Evolutionary conservation across 306 rosid species (phyloP).

Genomic region (Cucurbita ficifolia): DNA sequence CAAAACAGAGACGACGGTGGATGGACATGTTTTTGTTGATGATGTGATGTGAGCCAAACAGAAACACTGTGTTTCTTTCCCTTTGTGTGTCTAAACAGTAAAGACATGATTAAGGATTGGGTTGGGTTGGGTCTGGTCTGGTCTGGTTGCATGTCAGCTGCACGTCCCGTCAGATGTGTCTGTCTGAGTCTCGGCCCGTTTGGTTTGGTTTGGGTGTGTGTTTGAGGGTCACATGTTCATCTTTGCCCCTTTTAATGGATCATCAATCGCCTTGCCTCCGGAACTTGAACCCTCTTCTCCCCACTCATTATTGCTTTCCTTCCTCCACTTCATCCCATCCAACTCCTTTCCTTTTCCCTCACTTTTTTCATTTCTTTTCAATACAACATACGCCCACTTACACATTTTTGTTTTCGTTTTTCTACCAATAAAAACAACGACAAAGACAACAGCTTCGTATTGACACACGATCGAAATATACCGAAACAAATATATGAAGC

Average conservation of each 20-base stretch:
- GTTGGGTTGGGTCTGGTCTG: neutral
- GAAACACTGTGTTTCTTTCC: neutral
- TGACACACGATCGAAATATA: too few species aligned
- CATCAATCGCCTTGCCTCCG: neutral
- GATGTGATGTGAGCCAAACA: neutral
- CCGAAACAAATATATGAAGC: too few species aligned
- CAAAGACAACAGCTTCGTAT: too few species aligned
- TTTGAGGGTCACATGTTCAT: constrained; percentile 26
- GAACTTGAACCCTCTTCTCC: neutral
- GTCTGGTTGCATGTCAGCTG: constrained; percentile 26
- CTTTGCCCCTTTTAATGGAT: neutral
- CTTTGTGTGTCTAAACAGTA: neutral
- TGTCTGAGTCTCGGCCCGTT: constrained; percentile 14
- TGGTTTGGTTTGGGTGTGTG: constrained; percentile 17
- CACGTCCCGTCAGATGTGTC: constrained; percentile 50
- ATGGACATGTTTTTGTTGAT: neutral
- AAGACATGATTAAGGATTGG: neutral
- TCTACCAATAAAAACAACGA: too few species aligned
- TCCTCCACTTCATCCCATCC: neutral
- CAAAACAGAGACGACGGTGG: neutral
- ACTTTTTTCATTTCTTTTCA: too few species aligned
- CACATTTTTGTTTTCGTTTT: too few species aligned
- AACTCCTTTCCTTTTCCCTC: neutral
- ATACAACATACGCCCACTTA: too few species aligned
- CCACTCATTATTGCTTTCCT: neutral